These are phyloP conservation scores for Penicillium flavigenum DNA, from an alignment of 495 filamentous ascomycete species.

Conservation along the genomic window DNA sequence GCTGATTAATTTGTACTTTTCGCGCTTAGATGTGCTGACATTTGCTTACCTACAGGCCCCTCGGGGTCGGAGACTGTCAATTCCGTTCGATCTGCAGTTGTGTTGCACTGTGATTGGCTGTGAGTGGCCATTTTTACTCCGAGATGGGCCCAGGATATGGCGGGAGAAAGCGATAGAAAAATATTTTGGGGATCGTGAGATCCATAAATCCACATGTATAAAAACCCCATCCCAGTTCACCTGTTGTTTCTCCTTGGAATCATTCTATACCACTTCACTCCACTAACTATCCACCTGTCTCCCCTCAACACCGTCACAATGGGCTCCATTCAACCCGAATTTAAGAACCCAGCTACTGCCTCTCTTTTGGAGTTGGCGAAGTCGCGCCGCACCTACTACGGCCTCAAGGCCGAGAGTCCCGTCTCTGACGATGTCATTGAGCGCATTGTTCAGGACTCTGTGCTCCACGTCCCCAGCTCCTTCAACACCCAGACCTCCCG, in stretches of 20 bases:
- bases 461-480: conserved; percentile 49
- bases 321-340: conserved; percentile 32
- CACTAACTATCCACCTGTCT: background rate
- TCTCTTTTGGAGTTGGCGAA: conserved; percentile 43
- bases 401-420: conserved; percentile 45
- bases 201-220: conserved; percentile 5
- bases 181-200: background rate
- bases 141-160: too few species aligned
- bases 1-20: background rate
- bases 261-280: background rate
- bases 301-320: conserved; percentile 23
- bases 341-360: conserved; percentile 43
- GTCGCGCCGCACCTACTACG: conserved; percentile 48
- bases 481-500: conserved; percentile 57
- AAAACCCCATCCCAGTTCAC: background rate
- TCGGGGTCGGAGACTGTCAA: background rate
- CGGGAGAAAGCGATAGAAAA: background rate
- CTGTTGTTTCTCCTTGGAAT: background rate
- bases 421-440: conserved; percentile 43
- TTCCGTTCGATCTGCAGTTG: background rate
- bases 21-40: background rate
- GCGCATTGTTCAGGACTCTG: conserved; percentile 40
- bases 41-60: background rate
- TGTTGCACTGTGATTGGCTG: conserved; percentile 1
- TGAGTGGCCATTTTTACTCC: background rate